phyloP scores from a whole-genome alignment of 2,329 filamentous ascomycete species.

The Cladosporium sp. region DNA sequence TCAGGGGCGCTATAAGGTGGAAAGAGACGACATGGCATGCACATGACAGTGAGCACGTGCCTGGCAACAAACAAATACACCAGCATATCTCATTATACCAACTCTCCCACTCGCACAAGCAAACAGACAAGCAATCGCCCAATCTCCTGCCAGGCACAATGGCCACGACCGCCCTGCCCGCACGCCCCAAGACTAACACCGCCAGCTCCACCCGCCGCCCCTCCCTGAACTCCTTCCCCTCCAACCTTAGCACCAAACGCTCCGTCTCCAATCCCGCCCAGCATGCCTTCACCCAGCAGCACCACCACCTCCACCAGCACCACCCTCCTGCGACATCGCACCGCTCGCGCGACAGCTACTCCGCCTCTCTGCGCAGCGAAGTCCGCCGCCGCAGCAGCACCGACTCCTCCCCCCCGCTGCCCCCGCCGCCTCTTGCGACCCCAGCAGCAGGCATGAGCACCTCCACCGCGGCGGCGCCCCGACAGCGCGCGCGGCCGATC shows the following conservation, averaged over 20 bases:
- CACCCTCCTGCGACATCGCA: constrained; percentile 35
- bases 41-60: neutral
- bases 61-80: too few species aligned
- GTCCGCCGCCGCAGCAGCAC: constrained; percentile 1
- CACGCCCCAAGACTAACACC: constrained; percentile 26
- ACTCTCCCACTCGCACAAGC: too few species aligned
- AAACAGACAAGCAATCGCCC: too few species aligned
- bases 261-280: constrained; percentile 17
- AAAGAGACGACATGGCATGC: neutral
- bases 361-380: constrained; percentile 14
- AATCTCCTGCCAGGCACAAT: too few species aligned
- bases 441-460: constrained; percentile 9
- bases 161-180: constrained; percentile 23
- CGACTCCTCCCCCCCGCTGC: constrained; percentile 1
- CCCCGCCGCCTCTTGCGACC: constrained; percentile 4
- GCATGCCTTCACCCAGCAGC: constrained; percentile 14
- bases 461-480: neutral
- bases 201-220: constrained; percentile 32
- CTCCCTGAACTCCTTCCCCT: constrained; percentile 40
- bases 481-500: constrained; percentile 26
- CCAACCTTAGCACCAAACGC: constrained; percentile 24
- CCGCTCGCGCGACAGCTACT: constrained; percentile 25
- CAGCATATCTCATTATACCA: too few species aligned
- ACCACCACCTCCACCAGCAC: too few species aligned
- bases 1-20: neutral